Base-by-base conservation (phyloP, 257 asterid species). In the Apocynum venetum region DNA sequence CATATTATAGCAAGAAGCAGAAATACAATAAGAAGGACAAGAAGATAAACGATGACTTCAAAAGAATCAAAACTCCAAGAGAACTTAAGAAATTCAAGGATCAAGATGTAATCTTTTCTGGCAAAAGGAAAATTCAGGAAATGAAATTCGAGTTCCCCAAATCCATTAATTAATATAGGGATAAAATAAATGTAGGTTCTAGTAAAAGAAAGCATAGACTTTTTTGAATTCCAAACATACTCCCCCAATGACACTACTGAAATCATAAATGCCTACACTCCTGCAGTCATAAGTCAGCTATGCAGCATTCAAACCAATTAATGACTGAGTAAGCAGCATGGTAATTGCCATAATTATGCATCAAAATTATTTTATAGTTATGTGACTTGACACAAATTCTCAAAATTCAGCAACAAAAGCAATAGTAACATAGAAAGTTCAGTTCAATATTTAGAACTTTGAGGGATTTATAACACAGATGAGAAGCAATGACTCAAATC, bases 21-120 rank as follows among this genome's bases (percentile, higher is more conserved):
- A 41, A 14, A 25, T 46, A 72, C 35, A 68, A 70, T 52, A 73
- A 72, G 11, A 73, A 61, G 61, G 65, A 47, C 75, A 6, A 36
- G 40, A 12, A 40, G 36, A 12, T 59, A 31, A 53, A 47, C 47
- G 47, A 43, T 4, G 64, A 44, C 31, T 43, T 13, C 36, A 68
- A 25, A 25, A 25, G 31, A 25, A 25, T 25, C 31, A 25, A 10
- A 67, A 43, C 52, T 67, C 13, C 35, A 25, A 71, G 68, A 63
- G 44, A 35, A 51, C 13, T 7, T 5, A 17, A 41, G 35, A 19
- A 52, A 66, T 66, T 8, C 8, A 43, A 25, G 31, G 31, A 25
- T 25, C 31, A 25, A 55, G 25, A 38, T 38, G 31, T 14, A 35
- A 43, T 67, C 43, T 67, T n/a, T 47, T 67, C 35, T 15, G 3